These are phyloP conservation scores for Pterocarpus macrocarpus DNA, from an alignment of 306 rosid genomes.

Conservation along the genomic window DNA sequence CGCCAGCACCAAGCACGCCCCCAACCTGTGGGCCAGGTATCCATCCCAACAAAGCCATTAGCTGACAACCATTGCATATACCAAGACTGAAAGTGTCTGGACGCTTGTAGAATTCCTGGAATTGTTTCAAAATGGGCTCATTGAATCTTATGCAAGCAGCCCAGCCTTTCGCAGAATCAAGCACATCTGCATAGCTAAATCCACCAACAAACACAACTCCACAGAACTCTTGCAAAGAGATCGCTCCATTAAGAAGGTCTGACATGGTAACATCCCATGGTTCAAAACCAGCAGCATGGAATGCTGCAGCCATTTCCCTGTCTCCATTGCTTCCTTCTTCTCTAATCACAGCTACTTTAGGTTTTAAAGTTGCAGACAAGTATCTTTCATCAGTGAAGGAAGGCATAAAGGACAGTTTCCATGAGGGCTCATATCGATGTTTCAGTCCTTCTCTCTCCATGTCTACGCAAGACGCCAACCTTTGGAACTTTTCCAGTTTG, in stretches of 20 bases:
- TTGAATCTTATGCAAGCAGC: conserved; percentile 84
- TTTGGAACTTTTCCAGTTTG: conserved; percentile 76
- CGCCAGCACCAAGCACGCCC: conserved; percentile 83
- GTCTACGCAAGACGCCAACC: conserved; percentile 84
- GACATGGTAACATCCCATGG: conserved; percentile 95
- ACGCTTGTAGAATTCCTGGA: conserved; percentile 86
- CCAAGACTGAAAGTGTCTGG: conserved; percentile 92
- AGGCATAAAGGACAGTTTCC: conserved; percentile 80
- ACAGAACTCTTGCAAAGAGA: conserved; percentile 70
- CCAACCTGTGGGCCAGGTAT: conserved; percentile 92
- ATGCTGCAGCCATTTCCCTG: conserved; percentile 94
- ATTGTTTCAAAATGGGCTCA: conserved; percentile 72
- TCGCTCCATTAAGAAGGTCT: conserved; percentile 75
- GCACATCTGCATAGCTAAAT: conserved; percentile 94
- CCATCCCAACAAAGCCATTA: conserved; percentile 96
- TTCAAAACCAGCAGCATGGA: conserved; percentile 81
- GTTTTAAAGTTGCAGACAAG: conserved; percentile 64
- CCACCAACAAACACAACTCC: conserved; percentile 92
- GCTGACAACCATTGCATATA: conserved; percentile 96
- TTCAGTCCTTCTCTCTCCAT: conserved; percentile 83
- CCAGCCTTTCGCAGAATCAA: conserved; percentile 97
- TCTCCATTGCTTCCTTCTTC: conserved; percentile 99
- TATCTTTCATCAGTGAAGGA: conserved; percentile 70
- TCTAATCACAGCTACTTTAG: conserved; percentile 87
- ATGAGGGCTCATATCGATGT: conserved; percentile 72